These are phyloP conservation scores for Elsinoe batatas DNA, from an alignment of 2,329 filamentous ascomycete species.

Conservation along the genomic window DNA sequence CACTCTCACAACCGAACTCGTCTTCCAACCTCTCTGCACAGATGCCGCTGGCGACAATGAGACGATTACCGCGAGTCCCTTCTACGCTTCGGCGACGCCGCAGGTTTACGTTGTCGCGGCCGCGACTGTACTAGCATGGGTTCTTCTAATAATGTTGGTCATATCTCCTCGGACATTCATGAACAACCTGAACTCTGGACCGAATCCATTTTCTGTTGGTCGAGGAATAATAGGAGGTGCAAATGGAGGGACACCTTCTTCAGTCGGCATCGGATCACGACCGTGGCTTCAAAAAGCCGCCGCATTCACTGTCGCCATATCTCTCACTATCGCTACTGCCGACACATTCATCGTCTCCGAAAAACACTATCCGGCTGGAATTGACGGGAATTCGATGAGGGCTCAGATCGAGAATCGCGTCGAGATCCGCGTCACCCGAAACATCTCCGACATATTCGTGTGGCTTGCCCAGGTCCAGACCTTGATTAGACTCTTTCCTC, in stretches of 20 bases:
- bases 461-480: slow-evolving; percentile 98
- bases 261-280: slow-evolving; percentile 78
- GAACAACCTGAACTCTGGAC: slow-evolving; percentile 57
- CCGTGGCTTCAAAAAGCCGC: slow-evolving; percentile 79
- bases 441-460: slow-evolving; percentile 91
- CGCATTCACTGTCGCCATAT: slow-evolving; percentile 58
- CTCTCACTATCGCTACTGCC: slow-evolving; percentile 83
- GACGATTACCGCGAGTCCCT: slow-evolving; percentile 50
- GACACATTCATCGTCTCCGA: slow-evolving; percentile 83
- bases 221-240: slow-evolving; percentile 79
- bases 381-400: slow-evolving; percentile 69
- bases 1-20: slow-evolving; percentile 49
- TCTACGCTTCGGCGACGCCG: slow-evolving; percentile 87
- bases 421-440: slow-evolving; percentile 79
- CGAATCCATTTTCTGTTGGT: slow-evolving; percentile 45
- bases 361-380: slow-evolving; percentile 67
- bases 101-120: slow-evolving; percentile 89
- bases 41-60: slow-evolving; percentile 27
- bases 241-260: slow-evolving; percentile 48
- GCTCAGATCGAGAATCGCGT: slow-evolving; percentile 70
- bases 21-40: slow-evolving; percentile 51
- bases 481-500: slow-evolving; percentile 85
- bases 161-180: slow-evolving; percentile 93
- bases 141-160: slow-evolving; percentile 85
- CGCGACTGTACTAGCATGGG: slow-evolving; percentile 82